Base-by-base conservation (phyloP, 768 basidiomycete genomes). In the Auriscalpium vulgare region DNA sequence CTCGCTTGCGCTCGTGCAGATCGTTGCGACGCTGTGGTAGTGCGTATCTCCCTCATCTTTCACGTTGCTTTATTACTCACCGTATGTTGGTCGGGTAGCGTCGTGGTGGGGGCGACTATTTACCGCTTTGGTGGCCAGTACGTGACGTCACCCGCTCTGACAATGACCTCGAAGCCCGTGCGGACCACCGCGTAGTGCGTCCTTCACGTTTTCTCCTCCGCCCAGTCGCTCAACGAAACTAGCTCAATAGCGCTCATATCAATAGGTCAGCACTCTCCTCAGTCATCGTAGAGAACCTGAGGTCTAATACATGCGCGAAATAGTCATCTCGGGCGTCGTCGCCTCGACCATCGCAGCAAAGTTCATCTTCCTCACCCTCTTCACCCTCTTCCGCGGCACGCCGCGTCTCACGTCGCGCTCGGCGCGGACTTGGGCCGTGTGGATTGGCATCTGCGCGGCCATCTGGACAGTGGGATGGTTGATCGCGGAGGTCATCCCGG, bases 361-460 rank as follows among this genome's bases (percentile, higher is more conserved):
- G n/a, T 51, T 51, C 50, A 37, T 51, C 29, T 51, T 51, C 50
- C 34, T 51, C 13, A 51, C 50, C 36, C 50, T 51, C 37, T 51
- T 51, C 13, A 51, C 50, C 36, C 50, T 51, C 37, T 51, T 51
- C 37, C 50, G 50, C n/a, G 50, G 50, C 34, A 19, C 50, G 35
- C 35, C 34, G 35, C 50, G 36, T 35, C 50, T 51, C 6, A 51
- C 50, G 34, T 51, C 50, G 34, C 34, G 50, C n/a, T 35, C 29
- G n/a, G 16, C 17, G 34, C 34, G 50, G 14, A 51, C 50, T 9
- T 51, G 50, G 50, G 50, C 16, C 50, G 36, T 38, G 29, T 51
- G 50, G 50, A 37, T 51, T 35, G 16, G 14, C 29, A 51, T 51
- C 2, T 51, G 50, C n/a, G 50, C 50, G 13, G n/a, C 35, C 16